Evolutionary conservation across 495 filamentous ascomycete species (phyloP), one percentile per base, ranked within the genome.

Genomic region (Podospora sp.): DNA sequence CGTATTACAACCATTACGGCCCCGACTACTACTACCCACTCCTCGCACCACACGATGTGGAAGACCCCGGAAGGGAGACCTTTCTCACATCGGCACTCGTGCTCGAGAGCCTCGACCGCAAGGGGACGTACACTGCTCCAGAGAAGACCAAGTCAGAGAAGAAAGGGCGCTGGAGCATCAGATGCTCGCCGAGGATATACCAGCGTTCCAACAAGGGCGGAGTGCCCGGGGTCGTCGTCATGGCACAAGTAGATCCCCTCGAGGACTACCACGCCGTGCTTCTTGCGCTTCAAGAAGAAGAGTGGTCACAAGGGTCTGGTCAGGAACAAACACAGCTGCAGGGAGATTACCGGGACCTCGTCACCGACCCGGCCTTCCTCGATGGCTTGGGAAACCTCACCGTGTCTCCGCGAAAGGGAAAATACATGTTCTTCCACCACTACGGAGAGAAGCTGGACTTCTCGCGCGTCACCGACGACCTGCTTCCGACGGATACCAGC

Each of bases 41-140:
- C 9, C 75, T 89, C 25, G 81, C 80, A 6, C 87, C 88, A 71
- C 84, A 85, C 6, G 83, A 77, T 0, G 79, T 82, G 0, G 87
- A 87, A 2, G 79, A 88, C 65, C 87, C 88, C 1, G 88, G 90
- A 71, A 90, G 90, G 72, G 88, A 90, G 68, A 89, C 85, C 3
- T 90, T 89, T 58, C 69, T 87, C 2, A 75, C 83, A 9, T 87
- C 86, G 0, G 87, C 88, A 0, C 69, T 78, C 2, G 83, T 81
- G 5, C 71, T 88, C 6, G 75, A 79, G 6, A 71, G 77, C 21
- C 76, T 83, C 1, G 35, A 55, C 22, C 59, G 58, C 7, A 62
- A 65, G 21, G 49, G 62, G 14, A 18, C 25, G 4, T 69, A 73
- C 55, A 0, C 20, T 1, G 62, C 53, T 33, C 71, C 71, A 5